phyloP scores from a whole-genome alignment of 2,329 filamentous ascomycete species.

The Juglanconis juglandina region DNA sequence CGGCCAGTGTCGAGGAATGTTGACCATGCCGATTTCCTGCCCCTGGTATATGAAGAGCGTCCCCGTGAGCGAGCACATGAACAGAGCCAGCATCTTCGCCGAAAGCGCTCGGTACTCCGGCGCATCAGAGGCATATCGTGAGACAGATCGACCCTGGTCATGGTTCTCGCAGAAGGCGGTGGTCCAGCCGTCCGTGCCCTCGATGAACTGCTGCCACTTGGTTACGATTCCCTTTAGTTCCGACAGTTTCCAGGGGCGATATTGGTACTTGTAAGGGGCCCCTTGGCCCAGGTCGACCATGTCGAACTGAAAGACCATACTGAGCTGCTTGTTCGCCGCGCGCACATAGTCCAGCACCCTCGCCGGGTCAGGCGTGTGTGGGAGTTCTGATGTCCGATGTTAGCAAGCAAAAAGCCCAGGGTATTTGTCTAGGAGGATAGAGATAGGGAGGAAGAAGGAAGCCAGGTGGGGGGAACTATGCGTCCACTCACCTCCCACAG shows the following conservation, averaged over 20 bases:
- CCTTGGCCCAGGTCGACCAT: conserved; percentile 60
- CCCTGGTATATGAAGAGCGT: conserved; percentile 60
- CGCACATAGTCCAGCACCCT: conserved; percentile 60
- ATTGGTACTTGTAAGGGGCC: conserved; percentile 49
- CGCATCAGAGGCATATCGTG: conserved; percentile 46
- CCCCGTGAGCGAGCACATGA: conserved; percentile 45
- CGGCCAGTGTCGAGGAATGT: conserved; percentile 46
- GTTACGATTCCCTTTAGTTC: conserved; percentile 46
- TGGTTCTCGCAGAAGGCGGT: conserved; percentile 63
- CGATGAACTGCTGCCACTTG: conserved; percentile 50
- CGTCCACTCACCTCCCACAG: conserved; percentile 46
- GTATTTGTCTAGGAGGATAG: not conserved
- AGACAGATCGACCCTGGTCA: conserved; percentile 55
- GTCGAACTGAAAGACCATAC: conserved; percentile 69
- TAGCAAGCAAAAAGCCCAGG: not conserved
- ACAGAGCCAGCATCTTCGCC: conserved; percentile 53
- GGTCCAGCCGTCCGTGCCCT: conserved; percentile 54
- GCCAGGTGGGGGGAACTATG: not conserved
- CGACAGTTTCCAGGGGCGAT: conserved; percentile 45
- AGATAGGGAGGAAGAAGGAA: not conserved
- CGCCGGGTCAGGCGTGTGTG: conserved; percentile 55
- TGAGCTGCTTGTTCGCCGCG: conserved; percentile 55
- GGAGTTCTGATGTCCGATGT: conserved; percentile 49
- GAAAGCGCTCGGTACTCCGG: conserved; percentile 39
- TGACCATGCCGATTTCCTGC: conserved; percentile 59